Evolutionary conservation across 352 stramenopile species (phyloP), one percentile per base, ranked within the genome.

Genomic region (Phytophthora pluvialis): DNA sequence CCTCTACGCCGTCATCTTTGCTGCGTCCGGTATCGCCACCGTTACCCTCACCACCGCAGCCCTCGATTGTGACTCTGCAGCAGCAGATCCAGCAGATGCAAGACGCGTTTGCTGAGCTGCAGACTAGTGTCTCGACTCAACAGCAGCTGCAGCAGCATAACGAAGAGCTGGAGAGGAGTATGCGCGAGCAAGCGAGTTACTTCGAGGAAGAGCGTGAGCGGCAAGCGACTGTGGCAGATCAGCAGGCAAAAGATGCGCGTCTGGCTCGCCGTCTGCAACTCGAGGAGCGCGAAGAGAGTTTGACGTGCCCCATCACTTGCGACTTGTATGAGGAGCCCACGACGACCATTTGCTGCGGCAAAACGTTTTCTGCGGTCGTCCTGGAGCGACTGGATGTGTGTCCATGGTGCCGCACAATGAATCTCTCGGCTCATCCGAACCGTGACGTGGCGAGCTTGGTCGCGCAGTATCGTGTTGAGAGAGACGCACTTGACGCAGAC

Each of bases 321-420:
- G 42, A 54, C 0, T 18, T 63, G 21, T 63, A 63, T 32, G 33
- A 33, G 43, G 54, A 54, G 9, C 54, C 43, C 10, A 25, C 36
- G 43, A 63, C 43, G 12, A 63, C 54, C 32, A 21, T 63, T 45
- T 63, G 54, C 54, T 63, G 54, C 25, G 54, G 54, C 15, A 63
- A 63, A 46, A 63, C 54, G 8, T 63, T 63, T 38, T 63, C 54
- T n/a, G 43, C 35, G 2, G 54, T 44, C 21, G 42, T 46, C 4
- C 15, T 54, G 11, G 16, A 38, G 12, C 31, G 29, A 38, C 18
- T 53, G 42, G 25, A 31, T 6, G 32, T 28, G 43, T 63, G 54
- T 13, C 54, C 54, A 9, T 63, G 43, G 54, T 63, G 54, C 43
- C 54, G 43, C 5, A 9, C 26, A 25, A 12, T n/a, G 3, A 9